A percentile compares a stretch with the other conserved stretches of the same genome.
These are phyloP conservation scores for Podila clonocystis DNA, from an alignment of 192 early-diverging fungal genomes.

Conservation along the genomic window DNA sequence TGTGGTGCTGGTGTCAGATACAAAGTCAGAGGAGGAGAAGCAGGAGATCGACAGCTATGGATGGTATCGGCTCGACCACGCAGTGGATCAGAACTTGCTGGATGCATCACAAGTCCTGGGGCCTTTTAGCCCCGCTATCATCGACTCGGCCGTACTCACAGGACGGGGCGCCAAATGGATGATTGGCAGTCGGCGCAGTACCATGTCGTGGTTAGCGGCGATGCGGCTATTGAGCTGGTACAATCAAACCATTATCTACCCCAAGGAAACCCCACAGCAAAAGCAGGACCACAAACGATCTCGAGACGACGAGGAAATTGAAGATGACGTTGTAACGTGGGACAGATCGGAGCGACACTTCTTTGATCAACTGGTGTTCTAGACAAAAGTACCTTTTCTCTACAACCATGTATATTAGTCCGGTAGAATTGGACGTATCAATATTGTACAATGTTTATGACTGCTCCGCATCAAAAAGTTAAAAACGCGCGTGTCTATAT, in stretches of 20 bases:
- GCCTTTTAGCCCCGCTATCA: constrained; percentile 35
- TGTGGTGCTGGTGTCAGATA: constrained; percentile 39
- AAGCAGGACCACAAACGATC: background rate
- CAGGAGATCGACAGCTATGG: constrained; percentile 37
- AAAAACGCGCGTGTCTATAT: no score
- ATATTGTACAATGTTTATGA: no score
- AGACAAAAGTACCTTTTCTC: background rate
- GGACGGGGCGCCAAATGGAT: constrained; percentile 37
- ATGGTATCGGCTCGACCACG: constrained; percentile 45
- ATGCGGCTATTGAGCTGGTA: constrained; percentile 28
- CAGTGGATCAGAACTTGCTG: constrained; percentile 14
- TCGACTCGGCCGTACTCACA: constrained; percentile 39
- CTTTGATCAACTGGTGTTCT: background rate
- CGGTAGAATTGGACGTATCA: no score
- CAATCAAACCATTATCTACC: constrained; percentile 28
- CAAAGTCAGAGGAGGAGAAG: constrained; percentile 33
- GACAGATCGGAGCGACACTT: background rate
- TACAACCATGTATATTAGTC: no score
- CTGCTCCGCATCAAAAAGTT: no score
- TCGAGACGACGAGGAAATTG: background rate
- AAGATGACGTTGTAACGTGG: background rate
- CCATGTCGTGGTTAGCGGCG: constrained; percentile 46
- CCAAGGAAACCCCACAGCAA: background rate
- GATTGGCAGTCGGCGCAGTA: constrained; percentile 34
- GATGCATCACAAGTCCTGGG: constrained; percentile 30